Base-by-base conservation (phyloP, 257 asterid species). In the Rhazya stricta region DNA sequence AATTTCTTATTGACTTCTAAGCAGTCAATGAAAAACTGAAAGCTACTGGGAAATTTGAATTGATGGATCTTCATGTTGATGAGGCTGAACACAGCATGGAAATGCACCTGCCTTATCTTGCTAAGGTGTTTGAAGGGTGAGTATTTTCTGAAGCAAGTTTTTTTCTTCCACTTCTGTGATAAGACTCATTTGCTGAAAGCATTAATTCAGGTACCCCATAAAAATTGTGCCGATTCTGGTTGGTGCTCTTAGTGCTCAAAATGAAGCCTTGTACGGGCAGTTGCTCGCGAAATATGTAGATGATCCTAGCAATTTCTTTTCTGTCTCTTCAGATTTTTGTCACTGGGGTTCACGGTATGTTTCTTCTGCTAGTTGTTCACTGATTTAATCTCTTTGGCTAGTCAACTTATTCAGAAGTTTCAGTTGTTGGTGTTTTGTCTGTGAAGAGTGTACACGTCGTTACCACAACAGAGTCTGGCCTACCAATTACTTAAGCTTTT, bases 61-160 rank as follows among this genome's bases (percentile, higher is more conserved):
- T 79, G 74, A 95, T 95, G 99, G 98, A 92, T 88, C 84, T 92
- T 80, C 88, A 71, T 30, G 96, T 91, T 39, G 99, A 95, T 69
- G 99, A 95, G 84, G 97, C 96, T 80, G 99, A 95, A 80, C 99
- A 95, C 80, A 95, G 98, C 91, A 95, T 95, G 99, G 99, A 95
- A 80, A 92, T 95, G 99, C 99, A 95, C 91, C 83, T 95, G 65
- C 99, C 99, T 1, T 95, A 92, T 86, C 89, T 95, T 69, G 98
- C 91, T 78, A 89, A 92, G 88, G 89, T 95, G 60, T 92, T 95
- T 83, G 87, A 87, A 79, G 98, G 99, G 99, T 95, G 88, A 18
- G 79, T 75, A 73, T 30, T 82, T 77, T 41, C 67, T 32, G 56
- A 53, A 71, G 69, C 51, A 30, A 56, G 36, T 58, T 65, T 36